Percentiles rank a stretch among this genome's conserved stretches.
phyloP scores from a whole-genome alignment of 2,329 filamentous ascomycete species.

The Dryadomyces quercivorus region DNA sequence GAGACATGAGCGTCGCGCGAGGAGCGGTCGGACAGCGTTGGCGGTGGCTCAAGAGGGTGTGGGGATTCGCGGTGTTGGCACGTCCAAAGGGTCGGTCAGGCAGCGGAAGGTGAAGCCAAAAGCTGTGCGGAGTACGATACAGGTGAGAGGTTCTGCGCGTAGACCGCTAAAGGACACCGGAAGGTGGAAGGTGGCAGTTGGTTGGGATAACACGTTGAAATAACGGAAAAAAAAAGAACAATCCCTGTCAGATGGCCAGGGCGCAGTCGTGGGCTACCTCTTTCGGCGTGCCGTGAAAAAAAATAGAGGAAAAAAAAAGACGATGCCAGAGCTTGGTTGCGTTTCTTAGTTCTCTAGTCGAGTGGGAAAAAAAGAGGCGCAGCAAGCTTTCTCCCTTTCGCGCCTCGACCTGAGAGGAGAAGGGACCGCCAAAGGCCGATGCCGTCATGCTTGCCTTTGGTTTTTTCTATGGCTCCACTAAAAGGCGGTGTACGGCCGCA shows the following conservation, averaged over 20 bases:
- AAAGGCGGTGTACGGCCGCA: background rate
- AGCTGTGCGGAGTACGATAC: too few species aligned
- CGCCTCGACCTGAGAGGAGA: background rate
- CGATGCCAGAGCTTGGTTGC: background rate
- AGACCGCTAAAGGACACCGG: background rate
- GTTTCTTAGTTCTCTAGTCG: background rate
- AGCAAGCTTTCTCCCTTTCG: background rate
- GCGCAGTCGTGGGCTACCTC: too few species aligned
- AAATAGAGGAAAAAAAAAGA: background rate
- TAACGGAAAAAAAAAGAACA: too few species aligned
- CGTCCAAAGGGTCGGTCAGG: background rate
- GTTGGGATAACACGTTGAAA: too few species aligned
- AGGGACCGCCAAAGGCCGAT: background rate
- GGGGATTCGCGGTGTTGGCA: too few species aligned
- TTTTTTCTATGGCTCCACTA: background rate
- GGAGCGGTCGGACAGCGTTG: too few species aligned
- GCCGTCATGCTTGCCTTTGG: background rate
- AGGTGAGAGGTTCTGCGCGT: background rate
- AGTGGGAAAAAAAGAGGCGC: slow-evolving; percentile 4
- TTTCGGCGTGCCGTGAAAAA: background rate
- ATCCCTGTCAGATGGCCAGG: too few species aligned
- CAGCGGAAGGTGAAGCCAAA: too few species aligned
- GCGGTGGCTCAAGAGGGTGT: too few species aligned
- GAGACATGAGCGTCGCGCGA: slow-evolving; percentile 14
- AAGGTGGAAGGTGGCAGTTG: too few species aligned